phyloP scores from a whole-genome alignment of 2,329 filamentous ascomycete species.

The Penicillium sp. region DNA sequence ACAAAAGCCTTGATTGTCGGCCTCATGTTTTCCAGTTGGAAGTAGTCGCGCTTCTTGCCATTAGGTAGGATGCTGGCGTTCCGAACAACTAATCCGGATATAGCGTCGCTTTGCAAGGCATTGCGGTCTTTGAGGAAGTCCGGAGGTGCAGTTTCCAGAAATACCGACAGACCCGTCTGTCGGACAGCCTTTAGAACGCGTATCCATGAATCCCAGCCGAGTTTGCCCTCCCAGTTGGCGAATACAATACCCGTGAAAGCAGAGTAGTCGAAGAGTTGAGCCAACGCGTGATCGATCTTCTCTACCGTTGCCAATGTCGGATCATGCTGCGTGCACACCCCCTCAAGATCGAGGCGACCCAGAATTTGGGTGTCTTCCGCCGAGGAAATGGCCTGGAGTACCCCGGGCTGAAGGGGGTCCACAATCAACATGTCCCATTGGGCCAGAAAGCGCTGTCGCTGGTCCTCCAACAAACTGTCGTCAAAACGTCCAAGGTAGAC shows the following conservation, averaged over 20 bases:
- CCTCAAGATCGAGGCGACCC: constrained; percentile 39
- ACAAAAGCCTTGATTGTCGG: constrained; percentile 52
- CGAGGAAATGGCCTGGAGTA: constrained; percentile 39
- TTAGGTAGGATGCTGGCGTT: constrained; percentile 49
- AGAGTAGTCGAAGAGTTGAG: constrained; percentile 30
- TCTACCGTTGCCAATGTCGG: constrained; percentile 33
- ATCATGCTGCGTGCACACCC: constrained; percentile 27
- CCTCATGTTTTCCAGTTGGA: constrained; percentile 48
- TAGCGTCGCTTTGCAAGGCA: constrained; percentile 38
- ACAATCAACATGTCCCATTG: constrained; percentile 52
- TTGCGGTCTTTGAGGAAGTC: constrained; percentile 45
- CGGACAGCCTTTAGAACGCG: constrained; percentile 40
- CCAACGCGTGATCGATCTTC: constrained; percentile 35
- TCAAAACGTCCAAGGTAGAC: constrained; percentile 50
- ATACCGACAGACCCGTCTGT: constrained; percentile 46
- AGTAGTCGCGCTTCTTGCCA: constrained; percentile 52
- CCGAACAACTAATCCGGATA: constrained; percentile 46
- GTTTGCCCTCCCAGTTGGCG: constrained; percentile 46
- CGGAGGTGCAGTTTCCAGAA: constrained; percentile 48
- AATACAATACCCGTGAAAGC: constrained; percentile 49
- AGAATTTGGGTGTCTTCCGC: constrained; percentile 30
- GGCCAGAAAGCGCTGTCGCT: constrained; percentile 40
- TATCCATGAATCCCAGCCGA: constrained; percentile 35
- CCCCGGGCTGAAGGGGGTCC: constrained; percentile 46
- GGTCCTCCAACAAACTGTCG: constrained; percentile 34